These are phyloP conservation scores for Pseudogymnoascus sp. DNA, from an alignment of 2,329 filamentous ascomycete species.

Conservation along the genomic window DNA sequence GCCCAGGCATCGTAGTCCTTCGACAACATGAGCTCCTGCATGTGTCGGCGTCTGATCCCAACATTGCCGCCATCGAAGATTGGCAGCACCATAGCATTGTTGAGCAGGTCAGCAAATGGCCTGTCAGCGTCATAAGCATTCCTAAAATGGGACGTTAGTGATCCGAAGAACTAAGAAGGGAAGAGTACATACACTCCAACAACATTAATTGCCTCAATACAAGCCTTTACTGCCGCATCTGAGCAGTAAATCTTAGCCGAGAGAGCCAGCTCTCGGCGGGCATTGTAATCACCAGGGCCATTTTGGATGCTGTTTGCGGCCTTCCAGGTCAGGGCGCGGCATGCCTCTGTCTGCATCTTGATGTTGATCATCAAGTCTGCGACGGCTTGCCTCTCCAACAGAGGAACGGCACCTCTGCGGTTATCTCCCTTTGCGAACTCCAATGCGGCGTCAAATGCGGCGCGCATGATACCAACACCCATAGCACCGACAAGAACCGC, in stretches of 20 bases:
- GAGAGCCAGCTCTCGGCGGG: constrained; percentile 37
- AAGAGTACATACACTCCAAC: constrained; percentile 37
- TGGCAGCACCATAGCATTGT: constrained; percentile 37
- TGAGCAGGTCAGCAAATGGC: constrained; percentile 36
- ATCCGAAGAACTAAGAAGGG: constrained; percentile 2
- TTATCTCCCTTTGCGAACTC: constrained; percentile 39
- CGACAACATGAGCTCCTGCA: constrained; percentile 37
- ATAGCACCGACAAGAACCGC: constrained; percentile 46
- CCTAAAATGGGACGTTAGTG: constrained; percentile 19
- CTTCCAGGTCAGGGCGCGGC: constrained; percentile 43
- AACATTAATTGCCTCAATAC: constrained; percentile 41
- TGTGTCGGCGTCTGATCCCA: constrained; percentile 39
- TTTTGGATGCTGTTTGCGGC: constrained; percentile 37
- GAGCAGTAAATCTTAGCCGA: constrained; percentile 44
- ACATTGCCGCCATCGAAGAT: constrained; percentile 48
- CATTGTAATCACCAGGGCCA: constrained; percentile 32
- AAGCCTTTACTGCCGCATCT: constrained; percentile 39
- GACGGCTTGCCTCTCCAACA: constrained; percentile 41
- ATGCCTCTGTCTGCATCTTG: constrained; percentile 43
- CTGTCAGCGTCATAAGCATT: constrained; percentile 30
- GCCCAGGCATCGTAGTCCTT: constrained; percentile 40
- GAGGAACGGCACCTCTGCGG: constrained; percentile 35
- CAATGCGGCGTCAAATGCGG: constrained; percentile 43
- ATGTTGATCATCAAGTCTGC: constrained; percentile 43
- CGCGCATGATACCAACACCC: constrained; percentile 44